phyloP scores from a whole-genome alignment of 805 yeast species.

The Saturnispora sekii region DNA sequence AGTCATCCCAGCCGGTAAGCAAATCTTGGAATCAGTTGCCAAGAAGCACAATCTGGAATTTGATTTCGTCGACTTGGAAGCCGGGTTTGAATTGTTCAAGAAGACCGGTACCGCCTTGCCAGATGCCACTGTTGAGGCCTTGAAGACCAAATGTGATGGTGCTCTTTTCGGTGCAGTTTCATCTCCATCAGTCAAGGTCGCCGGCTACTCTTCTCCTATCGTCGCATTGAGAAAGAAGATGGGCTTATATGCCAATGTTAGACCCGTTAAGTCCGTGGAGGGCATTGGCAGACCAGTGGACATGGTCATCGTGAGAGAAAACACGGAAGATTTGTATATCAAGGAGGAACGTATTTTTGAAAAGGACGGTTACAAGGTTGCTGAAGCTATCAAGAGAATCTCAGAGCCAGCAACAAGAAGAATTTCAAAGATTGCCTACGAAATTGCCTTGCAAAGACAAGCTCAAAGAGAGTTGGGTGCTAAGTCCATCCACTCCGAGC shows the following conservation, averaged over 20 bases:
- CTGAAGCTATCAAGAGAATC: constrained; percentile 97
- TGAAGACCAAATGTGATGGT: constrained; percentile 83
- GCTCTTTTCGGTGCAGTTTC: constrained; percentile 97
- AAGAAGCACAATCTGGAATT: constrained; percentile 67
- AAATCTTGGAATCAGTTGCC: constrained; percentile 75
- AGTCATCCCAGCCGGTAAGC: constrained; percentile 94
- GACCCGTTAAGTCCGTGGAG: constrained; percentile 92
- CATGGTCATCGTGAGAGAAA: constrained; percentile 96
- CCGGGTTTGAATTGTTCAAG: constrained; percentile 91
- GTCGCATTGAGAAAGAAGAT: constrained; percentile 95
- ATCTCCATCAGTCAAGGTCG: constrained; percentile 89
- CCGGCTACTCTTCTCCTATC: constrained; percentile 95
- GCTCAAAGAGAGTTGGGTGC: constrained; percentile 57
- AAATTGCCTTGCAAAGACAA: constrained; percentile 88
- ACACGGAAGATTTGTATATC: constrained; percentile 95
- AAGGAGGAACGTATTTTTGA: constrained; percentile 79
- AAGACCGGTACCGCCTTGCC: constrained; percentile 95
- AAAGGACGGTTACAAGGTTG: constrained; percentile 78
- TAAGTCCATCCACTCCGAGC: constrained; percentile 40
- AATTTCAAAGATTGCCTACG: constrained; percentile 86
- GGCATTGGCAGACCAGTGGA: constrained; percentile 86
- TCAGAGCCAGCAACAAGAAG: constrained; percentile 75
- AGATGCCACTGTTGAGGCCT: constrained; percentile 73
- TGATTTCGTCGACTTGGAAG: constrained; percentile 79
- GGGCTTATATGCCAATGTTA: constrained; percentile 92